These are phyloP conservation scores for Volvox africanus DNA, from an alignment of 139 green algal species.

Conservation along the genomic window DNA sequence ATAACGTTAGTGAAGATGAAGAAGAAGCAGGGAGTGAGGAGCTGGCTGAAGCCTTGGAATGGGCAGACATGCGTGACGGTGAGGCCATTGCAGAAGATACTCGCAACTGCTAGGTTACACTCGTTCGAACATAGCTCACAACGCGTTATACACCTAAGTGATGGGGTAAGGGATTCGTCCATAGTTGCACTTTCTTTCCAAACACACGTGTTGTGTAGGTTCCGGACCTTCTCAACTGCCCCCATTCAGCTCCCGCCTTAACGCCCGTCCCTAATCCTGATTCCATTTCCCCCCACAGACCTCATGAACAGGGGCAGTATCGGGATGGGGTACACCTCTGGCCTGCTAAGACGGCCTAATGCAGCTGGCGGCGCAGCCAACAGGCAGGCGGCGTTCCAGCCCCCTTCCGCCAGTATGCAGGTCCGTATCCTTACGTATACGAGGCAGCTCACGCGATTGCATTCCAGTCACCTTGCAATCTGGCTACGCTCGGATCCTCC, in stretches of 20 bases:
- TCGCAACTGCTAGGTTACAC: too few relatives aligned
- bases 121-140: too few relatives aligned
- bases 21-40: conserved; percentile 72
- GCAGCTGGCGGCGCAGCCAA: conserved; percentile 39
- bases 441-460: too few relatives aligned
- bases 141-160: too few relatives aligned
- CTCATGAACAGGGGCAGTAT: neutral
- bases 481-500: too few relatives aligned
- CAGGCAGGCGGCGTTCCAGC: conserved; percentile 59
- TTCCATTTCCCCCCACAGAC: neutral
- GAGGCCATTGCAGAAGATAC: neutral
- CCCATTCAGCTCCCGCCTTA: too few relatives aligned
- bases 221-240: too few relatives aligned
- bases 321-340: neutral
- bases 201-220: too few relatives aligned
- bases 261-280: too few relatives aligned
- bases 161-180: too few relatives aligned
- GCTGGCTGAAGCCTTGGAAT: conserved; percentile 75
- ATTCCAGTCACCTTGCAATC: too few relatives aligned
- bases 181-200: too few relatives aligned
- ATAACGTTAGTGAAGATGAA: conserved; percentile 64
- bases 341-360: conserved; percentile 52
- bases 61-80: conserved; percentile 82
- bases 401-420: conserved; percentile 60
- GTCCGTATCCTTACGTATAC: neutral